phyloP scores from a whole-genome alignment of 2,329 filamentous ascomycete species.

The Aureobasidium vineae region DNA sequence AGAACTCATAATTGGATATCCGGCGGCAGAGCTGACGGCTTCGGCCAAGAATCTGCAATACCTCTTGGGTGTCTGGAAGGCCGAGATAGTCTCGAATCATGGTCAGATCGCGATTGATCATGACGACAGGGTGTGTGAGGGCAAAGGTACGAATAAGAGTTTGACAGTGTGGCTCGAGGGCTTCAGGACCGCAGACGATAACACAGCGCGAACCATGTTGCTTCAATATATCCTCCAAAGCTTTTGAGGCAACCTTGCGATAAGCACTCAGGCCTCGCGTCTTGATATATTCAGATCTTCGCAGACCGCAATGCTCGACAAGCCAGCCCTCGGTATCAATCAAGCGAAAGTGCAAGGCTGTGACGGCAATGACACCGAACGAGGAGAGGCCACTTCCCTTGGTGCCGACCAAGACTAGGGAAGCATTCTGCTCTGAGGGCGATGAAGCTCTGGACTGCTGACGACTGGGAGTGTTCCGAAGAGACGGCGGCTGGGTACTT shows the following conservation, averaged over 20 bases:
- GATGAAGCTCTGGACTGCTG: not conserved
- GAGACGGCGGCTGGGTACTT: not conserved
- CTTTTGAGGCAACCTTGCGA: constrained; percentile 60
- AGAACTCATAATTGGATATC: constrained; percentile 74
- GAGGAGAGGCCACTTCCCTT: constrained; percentile 74
- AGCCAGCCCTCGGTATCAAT: constrained; percentile 70
- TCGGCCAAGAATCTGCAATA: constrained; percentile 58
- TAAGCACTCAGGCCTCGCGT: constrained; percentile 61
- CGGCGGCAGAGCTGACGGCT: constrained; percentile 60
- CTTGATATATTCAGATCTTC: constrained; percentile 63
- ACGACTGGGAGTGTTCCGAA: too few species aligned
- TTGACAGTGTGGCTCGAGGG: constrained; percentile 64
- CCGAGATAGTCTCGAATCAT: constrained; percentile 63
- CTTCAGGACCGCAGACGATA: constrained; percentile 68
- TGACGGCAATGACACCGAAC: constrained; percentile 70
- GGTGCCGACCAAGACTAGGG: constrained; percentile 68
- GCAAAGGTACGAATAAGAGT: constrained; percentile 61
- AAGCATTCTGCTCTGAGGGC: constrained; percentile 60
- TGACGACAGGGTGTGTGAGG: constrained; percentile 66
- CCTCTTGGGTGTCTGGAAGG: constrained; percentile 54
- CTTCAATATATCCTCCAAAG: constrained; percentile 60
- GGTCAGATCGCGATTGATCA: constrained; percentile 63
- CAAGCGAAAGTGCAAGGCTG: constrained; percentile 65
- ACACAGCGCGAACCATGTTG: constrained; percentile 62
- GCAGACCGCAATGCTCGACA: constrained; percentile 60